Base-by-base conservation (phyloP, 345 rosid genomes). In the Lenwebbia sp. region DNA sequence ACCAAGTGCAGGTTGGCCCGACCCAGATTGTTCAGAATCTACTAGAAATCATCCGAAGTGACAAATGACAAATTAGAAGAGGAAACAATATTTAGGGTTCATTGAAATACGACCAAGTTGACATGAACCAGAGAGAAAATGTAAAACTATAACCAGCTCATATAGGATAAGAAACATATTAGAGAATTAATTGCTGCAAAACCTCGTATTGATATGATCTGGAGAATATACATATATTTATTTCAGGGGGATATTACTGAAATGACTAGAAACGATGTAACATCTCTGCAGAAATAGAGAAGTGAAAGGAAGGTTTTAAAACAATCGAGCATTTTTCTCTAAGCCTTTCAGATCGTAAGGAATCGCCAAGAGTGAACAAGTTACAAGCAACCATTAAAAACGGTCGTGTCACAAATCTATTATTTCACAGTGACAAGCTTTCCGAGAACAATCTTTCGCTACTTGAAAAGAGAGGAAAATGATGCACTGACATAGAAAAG, bases 11-110 rank as follows among this genome's bases (percentile, higher is more conserved):
- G 92, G 83, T 85, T 85, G 91, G 75, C 7, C 86, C 53, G 86
- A 91, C 84, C 52, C 33, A 23, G 83, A 53, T 23, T 88, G 83
- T 54, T 88, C 92, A 56, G 87, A 88, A 87, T 91, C 96, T 93
- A 92, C 76, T 9, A 49, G 52, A 33, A 14, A 60, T 41, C 26
- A 65, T 28, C 37, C 52, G 2, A 28, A 60, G 52, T 52, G 58
- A 52, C 22, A 57, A 54, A 33, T 54, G 40, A 57, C 44, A 49
- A 55, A 56, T 54, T 14, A 33, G 74, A 83, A 44, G 85, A 70
- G 44, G 19, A 65, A 70, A 65, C 12, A 65, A 33, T 33, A 65
- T 33, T 1, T 33, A 33, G 76, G 76, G 44, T 12, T 17, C 13
- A 30, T 9, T 17, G 76, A 65, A 2, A 65, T 30, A 28, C 15